phyloP scores from a whole-genome alignment of 129 eudicot species.

The Oenanthe sinensis region DNA sequence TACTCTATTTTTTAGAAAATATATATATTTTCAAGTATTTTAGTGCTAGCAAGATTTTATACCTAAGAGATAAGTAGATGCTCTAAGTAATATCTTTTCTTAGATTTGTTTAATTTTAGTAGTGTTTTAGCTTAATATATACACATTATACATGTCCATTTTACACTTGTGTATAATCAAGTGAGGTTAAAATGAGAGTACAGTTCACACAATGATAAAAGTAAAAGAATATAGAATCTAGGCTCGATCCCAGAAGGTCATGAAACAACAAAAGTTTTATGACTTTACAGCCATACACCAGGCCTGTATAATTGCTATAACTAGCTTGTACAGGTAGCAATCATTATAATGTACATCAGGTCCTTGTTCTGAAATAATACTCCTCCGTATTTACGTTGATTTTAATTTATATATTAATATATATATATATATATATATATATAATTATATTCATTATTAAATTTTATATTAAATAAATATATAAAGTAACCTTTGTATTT shows the following conservation, averaged over 20 bases:
- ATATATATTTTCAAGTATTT: too few relatives aligned
- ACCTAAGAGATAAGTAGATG: too few relatives aligned
- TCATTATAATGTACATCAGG: too few relatives aligned
- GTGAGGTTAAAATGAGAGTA: neutral
- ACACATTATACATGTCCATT: neutral
- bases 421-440: too few relatives aligned
- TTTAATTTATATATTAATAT: too few relatives aligned
- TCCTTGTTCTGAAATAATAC: too few relatives aligned
- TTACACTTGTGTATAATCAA: neutral
- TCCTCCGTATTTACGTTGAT: too few relatives aligned
- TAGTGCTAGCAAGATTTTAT: too few relatives aligned
- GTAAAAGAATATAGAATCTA: slow-evolving; percentile 6
- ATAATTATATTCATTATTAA: too few relatives aligned
- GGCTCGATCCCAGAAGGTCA: slow-evolving; percentile 13
- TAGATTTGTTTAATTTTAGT: neutral
- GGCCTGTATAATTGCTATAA: slow-evolving; percentile 19
- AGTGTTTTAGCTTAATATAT: neutral
- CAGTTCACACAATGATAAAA: neutral
- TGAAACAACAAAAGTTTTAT: slow-evolving; percentile 18
- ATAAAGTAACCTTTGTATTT: too few relatives aligned
- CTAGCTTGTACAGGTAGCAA: neutral
- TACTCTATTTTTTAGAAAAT: too few relatives aligned
- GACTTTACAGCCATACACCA: slow-evolving; percentile 27
- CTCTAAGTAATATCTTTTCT: neutral
- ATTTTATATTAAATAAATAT: too few relatives aligned